Percentiles rank a stretch among this genome's conserved stretches.
Evolutionary conservation across 2,329 filamentous ascomycete genomes (phyloP).

Genomic region (Taxawa tesnikishii): DNA sequence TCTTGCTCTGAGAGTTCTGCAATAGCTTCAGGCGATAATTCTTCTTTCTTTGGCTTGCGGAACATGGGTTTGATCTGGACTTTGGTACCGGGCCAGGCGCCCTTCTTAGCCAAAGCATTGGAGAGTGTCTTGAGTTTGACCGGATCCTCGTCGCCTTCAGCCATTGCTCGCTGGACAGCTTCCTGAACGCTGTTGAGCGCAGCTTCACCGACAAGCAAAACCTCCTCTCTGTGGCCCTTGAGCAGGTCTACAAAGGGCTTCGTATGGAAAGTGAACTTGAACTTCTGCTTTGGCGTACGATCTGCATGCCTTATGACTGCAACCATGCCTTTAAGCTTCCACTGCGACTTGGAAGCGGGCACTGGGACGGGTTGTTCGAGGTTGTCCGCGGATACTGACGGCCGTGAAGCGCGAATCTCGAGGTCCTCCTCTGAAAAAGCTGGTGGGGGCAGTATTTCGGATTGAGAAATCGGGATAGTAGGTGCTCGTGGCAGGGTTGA

Average conservation of each 20-base stretch:
- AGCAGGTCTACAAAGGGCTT: conserved; percentile 90
- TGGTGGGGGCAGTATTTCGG: conserved; percentile 18
- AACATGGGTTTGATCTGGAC: conserved; percentile 99
- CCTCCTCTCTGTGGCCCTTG: conserved; percentile 92
- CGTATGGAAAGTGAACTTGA: conserved; percentile 98
- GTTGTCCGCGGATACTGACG: conserved; percentile 7
- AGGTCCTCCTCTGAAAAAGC: conserved; percentile 10
- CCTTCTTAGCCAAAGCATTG: conserved; percentile 84
- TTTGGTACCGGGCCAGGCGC: conserved; percentile 88
- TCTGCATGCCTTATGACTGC: conserved; percentile 94
- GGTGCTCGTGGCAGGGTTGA: conserved; percentile 6
- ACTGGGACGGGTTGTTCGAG: conserved; percentile 25
- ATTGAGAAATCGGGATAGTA: conserved; percentile 11
- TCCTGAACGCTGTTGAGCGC: conserved; percentile 80
- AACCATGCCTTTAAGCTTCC: conserved; percentile 97
- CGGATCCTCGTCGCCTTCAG: conserved; percentile 69
- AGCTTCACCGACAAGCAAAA: conserved; percentile 82
- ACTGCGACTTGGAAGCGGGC: conserved; percentile 69
- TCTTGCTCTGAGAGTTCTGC: conserved; percentile 7
- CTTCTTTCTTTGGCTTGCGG: conserved; percentile 66
- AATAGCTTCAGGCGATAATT: conserved; percentile 24
- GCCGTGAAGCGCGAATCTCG: conserved; percentile 8
- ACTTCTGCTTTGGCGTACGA: conserved; percentile 96
- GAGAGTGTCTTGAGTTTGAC: conserved; percentile 76
- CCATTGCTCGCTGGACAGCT: conserved; percentile 71